Base-by-base conservation (phyloP, 768 basidiomycete genomes). In the Russula griseocarnosa region DNA sequence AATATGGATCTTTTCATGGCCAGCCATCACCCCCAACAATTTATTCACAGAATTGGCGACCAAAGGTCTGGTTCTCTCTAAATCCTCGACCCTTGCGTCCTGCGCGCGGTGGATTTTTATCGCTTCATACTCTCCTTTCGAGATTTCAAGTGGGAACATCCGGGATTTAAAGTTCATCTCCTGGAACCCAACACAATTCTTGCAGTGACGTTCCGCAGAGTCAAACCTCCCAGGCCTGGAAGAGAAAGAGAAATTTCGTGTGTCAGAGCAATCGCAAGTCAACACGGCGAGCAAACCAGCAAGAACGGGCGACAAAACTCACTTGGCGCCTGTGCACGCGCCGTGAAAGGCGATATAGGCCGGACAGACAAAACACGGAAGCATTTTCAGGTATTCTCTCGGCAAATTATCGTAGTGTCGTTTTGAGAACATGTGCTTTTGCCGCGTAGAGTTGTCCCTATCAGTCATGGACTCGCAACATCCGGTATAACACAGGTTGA, bases 171-270 rank as follows among this genome's bases (percentile, higher is more conserved):
- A 16, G 16, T 6, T 14, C 3, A 65, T 20, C 20, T 60, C 54
- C 0, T 1, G 0, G 20, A 36, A 61, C 1, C 59, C 59, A 1
- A 9, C 3, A 5, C 64, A 65, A 0, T 13, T 44, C 14, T 13
- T 30, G n/a, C 59, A 61, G 9, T 65, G 64, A 0, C 64, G 49
- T 14, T 56, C 49, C 1, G 55, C n/a, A 3, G 64, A 42, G 50
- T 65, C 64, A 26, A 56, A 65, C 10, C 59, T 30, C n/a, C 64
- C 59, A 2, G 6, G 10, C 42, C 64, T 65, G 54, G 24, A 30
- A 3, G 3, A 5, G 10, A 56, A 20, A 2, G 20, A 8, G 1
- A 5, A 18, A 40, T 6, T 40, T 4, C 40, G 3, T 3, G 11
- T 22, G 46, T 47, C n/a, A 22, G 22, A 47, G 46, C n/a, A 24